Conservation (phyloP, 495 filamentous ascomycete species). For the Penicillium egyptiacum region DNA sequence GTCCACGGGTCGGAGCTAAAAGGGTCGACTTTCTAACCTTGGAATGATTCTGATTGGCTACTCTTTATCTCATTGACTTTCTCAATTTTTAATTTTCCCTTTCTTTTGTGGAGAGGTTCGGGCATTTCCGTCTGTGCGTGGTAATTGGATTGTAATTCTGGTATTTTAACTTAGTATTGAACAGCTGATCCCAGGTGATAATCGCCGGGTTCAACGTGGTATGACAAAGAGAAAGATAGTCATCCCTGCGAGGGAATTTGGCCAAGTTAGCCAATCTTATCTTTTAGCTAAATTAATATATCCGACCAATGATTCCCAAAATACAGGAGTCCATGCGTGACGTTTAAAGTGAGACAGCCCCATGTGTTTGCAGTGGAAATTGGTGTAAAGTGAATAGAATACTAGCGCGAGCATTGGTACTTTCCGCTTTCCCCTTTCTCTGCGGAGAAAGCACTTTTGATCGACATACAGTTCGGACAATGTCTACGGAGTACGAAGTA, state of each 20-base stretch:
- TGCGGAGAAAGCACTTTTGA: not conserved
- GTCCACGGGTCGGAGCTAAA: not conserved
- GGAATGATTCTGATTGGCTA: not conserved
- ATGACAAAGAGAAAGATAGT: not conserved
- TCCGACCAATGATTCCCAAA: not conserved
- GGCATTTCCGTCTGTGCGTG: constrained; percentile 4
- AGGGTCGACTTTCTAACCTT: not conserved
- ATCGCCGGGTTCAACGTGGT: not conserved
- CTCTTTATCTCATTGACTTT: not conserved
- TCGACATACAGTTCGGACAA: not conserved
- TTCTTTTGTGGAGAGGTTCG: not conserved
- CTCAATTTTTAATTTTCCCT: not conserved
- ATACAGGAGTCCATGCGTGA: not conserved
- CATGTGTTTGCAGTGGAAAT: constrained; percentile 10
- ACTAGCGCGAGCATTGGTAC: not conserved
- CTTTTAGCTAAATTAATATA: not conserved
- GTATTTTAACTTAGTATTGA: not conserved
- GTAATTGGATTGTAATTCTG: not conserved
- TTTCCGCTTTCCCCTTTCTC: constrained; percentile 1
- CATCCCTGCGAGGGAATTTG: not conserved
- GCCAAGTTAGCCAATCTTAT: not conserved
- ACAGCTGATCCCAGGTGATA: not conserved
- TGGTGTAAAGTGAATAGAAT: not conserved
- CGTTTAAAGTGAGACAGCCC: constrained; percentile 10
- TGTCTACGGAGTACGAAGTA: too few relatives aligned